Evolutionary conservation across 108 stramenopile genomes (phyloP), one percentile per base, ranked within the genome.

Genomic region (Skeletonema menzelii): DNA sequence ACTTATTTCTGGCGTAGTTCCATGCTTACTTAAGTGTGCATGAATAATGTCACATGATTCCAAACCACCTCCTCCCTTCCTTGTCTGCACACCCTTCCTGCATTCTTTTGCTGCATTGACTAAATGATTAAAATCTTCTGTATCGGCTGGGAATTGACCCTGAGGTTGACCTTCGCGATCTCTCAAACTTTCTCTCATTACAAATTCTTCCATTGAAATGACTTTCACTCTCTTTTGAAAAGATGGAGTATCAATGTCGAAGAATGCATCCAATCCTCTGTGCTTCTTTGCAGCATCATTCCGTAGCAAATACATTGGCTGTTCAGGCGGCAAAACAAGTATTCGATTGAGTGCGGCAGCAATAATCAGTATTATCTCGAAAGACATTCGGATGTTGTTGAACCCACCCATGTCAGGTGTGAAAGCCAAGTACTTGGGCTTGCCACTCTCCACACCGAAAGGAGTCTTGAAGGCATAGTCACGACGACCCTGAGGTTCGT

Each of bases 211-310:
- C 76, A 83, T 88, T 30, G 88, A 70, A 8, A 88, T 85, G 55
- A 75, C 68, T 19, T 80, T 73, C 15, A 89, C 75, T 15, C 80
- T 58, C 46, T 86, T 76, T 3, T 85, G 65, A 35, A 89, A 87
- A 65, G 76, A 76, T 1, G 75, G 76, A 24, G 74, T 84, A n/a
- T 73, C 42, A 2, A 93, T 70, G 12, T 87, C 86, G 57, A 93
- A 95, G 72, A 95, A 96, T 61, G 95, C 91, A n/a, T 82, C 80
- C 72, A 95, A 88, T 14, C 87, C 81, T 14, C 90, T 84, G 28
- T 86, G 84, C 17, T 57, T 71, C 34, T 80, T 77, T 12, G 20
- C 64, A 28, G 77, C 72, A 72, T 93, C 93, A 27, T 79, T 79
- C 22, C 82, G 65, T 40, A 96, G 67, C 10, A 96, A 49, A 71